Conservation (phyloP, 768 basidiomycete species). For the Tricholoma flavovirens region DNA sequence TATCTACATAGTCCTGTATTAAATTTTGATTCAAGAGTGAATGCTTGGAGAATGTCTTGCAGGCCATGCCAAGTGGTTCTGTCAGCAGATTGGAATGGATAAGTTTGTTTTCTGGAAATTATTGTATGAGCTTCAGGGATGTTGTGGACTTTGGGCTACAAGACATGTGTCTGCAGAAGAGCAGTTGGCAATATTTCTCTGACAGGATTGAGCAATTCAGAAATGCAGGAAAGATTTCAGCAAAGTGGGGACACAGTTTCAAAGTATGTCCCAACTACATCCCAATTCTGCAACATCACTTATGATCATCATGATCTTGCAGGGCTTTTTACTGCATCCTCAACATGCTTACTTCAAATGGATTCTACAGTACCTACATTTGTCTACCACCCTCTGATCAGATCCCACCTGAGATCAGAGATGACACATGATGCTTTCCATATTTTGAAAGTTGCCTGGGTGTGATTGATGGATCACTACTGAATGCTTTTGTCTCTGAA, state of each 20-base stretch:
- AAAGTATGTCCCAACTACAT: constrained; percentile 17
- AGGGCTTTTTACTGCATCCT: constrained; percentile 19
- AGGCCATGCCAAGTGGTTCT: not conserved
- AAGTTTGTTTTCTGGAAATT: constrained; percentile 1
- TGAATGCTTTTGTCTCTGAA: constrained; percentile 15
- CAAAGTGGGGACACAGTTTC: constrained; percentile 31
- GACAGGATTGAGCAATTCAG: not conserved
- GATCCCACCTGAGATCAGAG: constrained; percentile 18
- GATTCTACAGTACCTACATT: constrained; percentile 7
- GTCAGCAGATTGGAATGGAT: not conserved
- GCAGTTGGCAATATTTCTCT: not conserved
- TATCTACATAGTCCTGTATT: not conserved
- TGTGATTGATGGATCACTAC: constrained; percentile 30
- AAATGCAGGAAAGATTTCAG: constrained; percentile 24
- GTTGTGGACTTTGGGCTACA: not conserved
- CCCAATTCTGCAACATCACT: not conserved
- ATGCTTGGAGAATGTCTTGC: not conserved
- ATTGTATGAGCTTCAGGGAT: not conserved
- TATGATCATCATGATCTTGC: not conserved
- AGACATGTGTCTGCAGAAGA: not conserved
- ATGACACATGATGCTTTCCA: constrained; percentile 27
- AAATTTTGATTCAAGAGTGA: not conserved
- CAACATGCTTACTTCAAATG: constrained; percentile 8
- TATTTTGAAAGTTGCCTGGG: constrained; percentile 26
- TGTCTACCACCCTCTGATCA: constrained; percentile 4